Evolutionary conservation across 2,329 filamentous ascomycete species (phyloP), one percentile per base, ranked within the genome.

Genomic region (Aspergillus oerlinghausenensis): DNA sequence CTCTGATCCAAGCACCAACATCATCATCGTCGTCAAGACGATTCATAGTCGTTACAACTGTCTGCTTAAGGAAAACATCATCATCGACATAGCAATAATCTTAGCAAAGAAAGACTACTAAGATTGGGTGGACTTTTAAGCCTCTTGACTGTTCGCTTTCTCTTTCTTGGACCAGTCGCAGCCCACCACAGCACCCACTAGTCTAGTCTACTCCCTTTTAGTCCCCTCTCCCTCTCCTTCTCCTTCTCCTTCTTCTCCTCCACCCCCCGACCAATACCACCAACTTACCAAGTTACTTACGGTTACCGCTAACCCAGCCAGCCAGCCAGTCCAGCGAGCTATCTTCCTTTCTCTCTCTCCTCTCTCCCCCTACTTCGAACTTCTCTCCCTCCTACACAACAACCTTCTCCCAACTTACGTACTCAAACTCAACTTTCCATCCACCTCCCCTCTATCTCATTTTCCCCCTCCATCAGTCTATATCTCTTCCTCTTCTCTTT

Each of bases 371-470:
- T 49, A 26, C 43, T 45, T 50, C 55, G 51, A 45, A 55, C 55
- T 53, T 56, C 57, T 55, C 55, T 52, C 50, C 51, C 64, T 65
- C 68, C 67, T 68, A 14, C 21, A 23, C 43, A 25, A 47, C 32
- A 17, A 7, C 32, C 32, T 17, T 38, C 21, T 38, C 43, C 23
- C 23, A 25, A 23, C 21, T 47, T 47, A 47, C 43, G 21, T 47
- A 47, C 43, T 47, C 43, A 73, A 58, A 64, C 63, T 63, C 60
- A 68, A 63, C 64, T 67, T 64, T 62, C 65, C 61, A 63, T 70
- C 67, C 69, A 68, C 65, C 70, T 70, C 71, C 70, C 70, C 68
- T 70, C 68, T 67, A 72, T 72, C 69, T 71, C 70, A 67, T 71
- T 67, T 67, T 67, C 66, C 68, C 68, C 63, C 66, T 63, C 62